A percentile compares a stretch with the other conserved stretches of the same genome.
phyloP scores from a whole-genome alignment of 106 monocot genomes.

The Dendrobium chrysotoxum region DNA sequence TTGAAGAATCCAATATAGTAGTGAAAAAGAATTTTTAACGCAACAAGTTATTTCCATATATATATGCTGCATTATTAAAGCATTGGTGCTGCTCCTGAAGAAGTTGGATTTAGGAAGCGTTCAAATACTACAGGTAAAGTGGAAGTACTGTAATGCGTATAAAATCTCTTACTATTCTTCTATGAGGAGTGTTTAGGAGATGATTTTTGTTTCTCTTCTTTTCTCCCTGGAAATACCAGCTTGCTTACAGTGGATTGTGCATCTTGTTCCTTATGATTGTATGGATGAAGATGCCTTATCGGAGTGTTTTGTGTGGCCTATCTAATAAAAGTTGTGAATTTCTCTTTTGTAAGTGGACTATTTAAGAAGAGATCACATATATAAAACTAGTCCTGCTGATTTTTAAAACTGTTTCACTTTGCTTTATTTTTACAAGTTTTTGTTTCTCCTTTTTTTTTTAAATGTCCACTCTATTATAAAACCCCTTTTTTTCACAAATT shows the following conservation, averaged over 20 bases:
- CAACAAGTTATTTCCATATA: not conserved
- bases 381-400: too few species aligned
- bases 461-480: too few species aligned
- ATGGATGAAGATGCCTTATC: too few species aligned
- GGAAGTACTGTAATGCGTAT: not conserved
- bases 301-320: not conserved
- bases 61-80: not conserved
- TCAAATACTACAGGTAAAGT: not conserved
- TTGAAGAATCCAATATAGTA: not conserved
- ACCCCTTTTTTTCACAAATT: too few species aligned
- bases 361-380: not conserved
- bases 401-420: too few species aligned
- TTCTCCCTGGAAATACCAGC: constrained; percentile 1
- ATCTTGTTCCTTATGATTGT: too few species aligned
- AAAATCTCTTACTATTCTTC: not conserved
- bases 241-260: not conserved
- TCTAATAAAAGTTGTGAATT: not conserved
- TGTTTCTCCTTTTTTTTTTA: too few species aligned
- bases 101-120: not conserved
- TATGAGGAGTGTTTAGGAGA: not conserved
- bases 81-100: not conserved
- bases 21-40: not conserved
- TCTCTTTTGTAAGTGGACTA: not conserved
- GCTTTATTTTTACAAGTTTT: too few species aligned
- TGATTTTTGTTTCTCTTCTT: not conserved